Evolutionary conservation across 129 eudicot genomes (phyloP).

Genomic region (Deinandra increscens): DNA sequence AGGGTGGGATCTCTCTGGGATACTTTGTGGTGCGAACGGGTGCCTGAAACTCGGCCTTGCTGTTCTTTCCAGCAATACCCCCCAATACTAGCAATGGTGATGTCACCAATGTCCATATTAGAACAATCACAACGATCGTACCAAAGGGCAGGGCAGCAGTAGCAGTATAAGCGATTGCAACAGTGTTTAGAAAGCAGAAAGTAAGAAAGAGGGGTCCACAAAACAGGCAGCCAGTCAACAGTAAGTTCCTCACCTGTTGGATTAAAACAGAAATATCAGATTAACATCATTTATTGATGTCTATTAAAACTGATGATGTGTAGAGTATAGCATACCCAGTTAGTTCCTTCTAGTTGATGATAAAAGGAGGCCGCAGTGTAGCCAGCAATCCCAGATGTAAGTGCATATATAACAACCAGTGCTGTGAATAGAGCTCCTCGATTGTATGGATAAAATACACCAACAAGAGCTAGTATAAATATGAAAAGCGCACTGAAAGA

Average conservation of each 20-base stretch:
- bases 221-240: conserved; percentile 17
- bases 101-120: conserved; percentile 58
- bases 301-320: background rate
- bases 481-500: conserved; percentile 57
- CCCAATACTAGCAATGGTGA: conserved; percentile 72
- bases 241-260: conserved; percentile 20
- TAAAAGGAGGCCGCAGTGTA: conserved; percentile 6
- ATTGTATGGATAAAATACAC: conserved; percentile 87
- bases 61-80: conserved; percentile 66
- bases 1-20: conserved; percentile 65
- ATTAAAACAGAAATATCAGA: background rate
- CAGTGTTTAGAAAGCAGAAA: conserved; percentile 61
- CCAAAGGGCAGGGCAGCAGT: conserved; percentile 68
- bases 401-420: conserved; percentile 63
- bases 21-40: conserved; percentile 62
- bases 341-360: conserved; percentile 15
- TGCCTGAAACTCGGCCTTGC: conserved; percentile 64
- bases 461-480: conserved; percentile 67
- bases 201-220: conserved; percentile 28
- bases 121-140: conserved; percentile 54
- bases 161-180: conserved; percentile 54
- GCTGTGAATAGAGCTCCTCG: conserved; percentile 86
- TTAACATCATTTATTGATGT: background rate
- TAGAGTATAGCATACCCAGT: conserved; percentile 2
- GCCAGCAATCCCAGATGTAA: conserved; percentile 16